Evolutionary conservation across 495 filamentous ascomycete species (phyloP).

Genomic region (Penicillium paradoxum): DNA sequence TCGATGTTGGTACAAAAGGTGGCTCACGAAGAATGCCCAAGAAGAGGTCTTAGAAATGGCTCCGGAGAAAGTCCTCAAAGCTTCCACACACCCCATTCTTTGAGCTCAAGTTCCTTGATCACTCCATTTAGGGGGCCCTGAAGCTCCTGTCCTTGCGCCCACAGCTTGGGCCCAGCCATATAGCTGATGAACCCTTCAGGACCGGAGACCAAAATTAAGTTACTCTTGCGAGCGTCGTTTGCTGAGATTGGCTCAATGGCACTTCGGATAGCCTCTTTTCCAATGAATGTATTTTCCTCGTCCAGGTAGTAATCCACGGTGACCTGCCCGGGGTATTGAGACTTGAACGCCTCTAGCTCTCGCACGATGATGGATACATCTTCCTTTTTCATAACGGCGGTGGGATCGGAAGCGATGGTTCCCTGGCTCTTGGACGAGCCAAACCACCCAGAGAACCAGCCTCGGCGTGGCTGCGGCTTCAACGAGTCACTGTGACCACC

Average conservation of each 20-base stretch:
- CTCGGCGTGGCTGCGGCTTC: slow-evolving; percentile 12
- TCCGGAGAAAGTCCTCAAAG: slow-evolving; percentile 35
- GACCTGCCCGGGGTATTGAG: slow-evolving; percentile 50
- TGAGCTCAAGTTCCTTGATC: slow-evolving; percentile 47
- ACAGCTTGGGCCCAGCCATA: slow-evolving; percentile 73
- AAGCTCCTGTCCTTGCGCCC: slow-evolving; percentile 62
- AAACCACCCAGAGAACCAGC: slow-evolving; percentile 34
- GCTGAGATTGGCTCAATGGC: slow-evolving; percentile 24
- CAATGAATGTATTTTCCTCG: slow-evolving; percentile 64
- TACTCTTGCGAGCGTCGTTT: slow-evolving; percentile 32
- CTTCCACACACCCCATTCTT: slow-evolving; percentile 59
- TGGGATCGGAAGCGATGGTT: background rate
- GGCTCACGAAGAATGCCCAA: background rate
- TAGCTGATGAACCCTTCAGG: slow-evolving; percentile 83
- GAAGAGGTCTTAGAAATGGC: background rate
- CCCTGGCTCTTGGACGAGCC: slow-evolving; percentile 7
- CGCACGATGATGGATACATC: slow-evolving; percentile 46
- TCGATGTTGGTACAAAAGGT: background rate
- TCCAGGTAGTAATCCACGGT: slow-evolving; percentile 72
- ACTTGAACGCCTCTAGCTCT: slow-evolving; percentile 57
- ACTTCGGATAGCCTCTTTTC: slow-evolving; percentile 41
- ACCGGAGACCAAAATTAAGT: slow-evolving; percentile 74
- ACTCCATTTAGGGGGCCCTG: slow-evolving; percentile 62
- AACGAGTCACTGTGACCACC: slow-evolving; percentile 38
- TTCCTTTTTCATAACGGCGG: background rate